Base-by-base conservation (phyloP, 2,329 filamentous ascomycete species). In the Aspergillus terreus region DNA sequence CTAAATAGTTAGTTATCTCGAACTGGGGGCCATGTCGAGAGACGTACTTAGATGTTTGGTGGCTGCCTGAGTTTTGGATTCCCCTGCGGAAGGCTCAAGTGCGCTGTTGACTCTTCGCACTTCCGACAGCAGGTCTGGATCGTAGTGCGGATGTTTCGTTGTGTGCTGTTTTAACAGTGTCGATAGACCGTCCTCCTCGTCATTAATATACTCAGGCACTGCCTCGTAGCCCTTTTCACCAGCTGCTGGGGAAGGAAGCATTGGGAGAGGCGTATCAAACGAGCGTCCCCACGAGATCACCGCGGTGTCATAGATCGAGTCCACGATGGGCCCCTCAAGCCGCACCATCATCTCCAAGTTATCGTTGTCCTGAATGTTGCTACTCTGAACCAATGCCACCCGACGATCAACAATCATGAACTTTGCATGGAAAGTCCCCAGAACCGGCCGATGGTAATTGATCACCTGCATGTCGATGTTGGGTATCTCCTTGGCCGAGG, bases 291-390 rank as follows among this genome's bases (percentile, higher is more conserved):
- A 92, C 0, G 84, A 86, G 6, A 91, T 77, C 36, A 91, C 66
- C 0, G 86, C 85, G 56, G 85, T 84, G 56, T 92, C 88, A 63
- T 90, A 91, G 21, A 92, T 69, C 1, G 83, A 82, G 60, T 91
- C 86, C 0, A 92, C 87, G 51, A 92, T 87, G 0, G 86, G 82
- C 0, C 88, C 88, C 70, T 92, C 87, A 0, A 90, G 65, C 50
- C 89, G 87, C 2, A 82, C 77, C 80, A 90, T 84, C 88, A 92
- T 91, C 68, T 92, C 88, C 50, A 91, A 54, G 58, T 92, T 92
- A 59, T 88, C 85, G 48, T 90, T 92, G 57, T 90, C 70, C 58
- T 81, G 78, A 46, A 92, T 87, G 61, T 92, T 92, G 66, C 90
- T 90, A 71, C 87, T 91, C 70, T 88, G 85, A 1, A 92, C 66